phyloP scores from a whole-genome alignment of 108 stramenopile species.

The Schizochytrium sp. region DNA sequence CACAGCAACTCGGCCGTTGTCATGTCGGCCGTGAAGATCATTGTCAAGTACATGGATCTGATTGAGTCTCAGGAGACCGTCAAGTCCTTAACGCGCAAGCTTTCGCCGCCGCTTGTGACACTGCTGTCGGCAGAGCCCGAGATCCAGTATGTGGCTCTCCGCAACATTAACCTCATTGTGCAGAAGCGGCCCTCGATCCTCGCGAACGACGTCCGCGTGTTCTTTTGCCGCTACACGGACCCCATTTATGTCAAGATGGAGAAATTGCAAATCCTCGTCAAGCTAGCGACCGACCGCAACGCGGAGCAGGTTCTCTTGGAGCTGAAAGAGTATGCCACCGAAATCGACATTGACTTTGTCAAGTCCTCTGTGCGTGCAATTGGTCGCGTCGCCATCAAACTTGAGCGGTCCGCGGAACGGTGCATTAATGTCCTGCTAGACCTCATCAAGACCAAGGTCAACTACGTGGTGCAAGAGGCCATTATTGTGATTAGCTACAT shows the following conservation, averaged over 20 bases:
- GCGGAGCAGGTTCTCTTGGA: conserved; percentile 87
- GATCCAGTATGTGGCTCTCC: conserved; percentile 95
- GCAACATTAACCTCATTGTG: conserved; percentile 98
- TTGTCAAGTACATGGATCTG: conserved; percentile 85
- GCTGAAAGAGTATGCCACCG: conserved; percentile 95
- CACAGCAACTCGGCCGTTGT: conserved; percentile 98
- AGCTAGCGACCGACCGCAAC: conserved; percentile 84
- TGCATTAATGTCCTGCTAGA: conserved; percentile 96
- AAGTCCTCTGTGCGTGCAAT: conserved; percentile 93
- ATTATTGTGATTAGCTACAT: conserved; percentile 99
- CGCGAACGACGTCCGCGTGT: conserved; percentile 96
- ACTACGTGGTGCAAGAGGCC: conserved; percentile 96
- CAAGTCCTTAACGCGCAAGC: conserved; percentile 74
- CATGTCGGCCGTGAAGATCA: conserved; percentile 96
- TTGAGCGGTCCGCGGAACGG: conserved; percentile 92
- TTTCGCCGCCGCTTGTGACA: conserved; percentile 97
- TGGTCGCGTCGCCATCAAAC: conserved; percentile 94
- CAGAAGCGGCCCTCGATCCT: conserved; percentile 87
- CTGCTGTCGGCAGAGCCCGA: conserved; percentile 87
- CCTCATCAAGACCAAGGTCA: conserved; percentile 96
- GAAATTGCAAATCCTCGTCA: conserved; percentile 98
- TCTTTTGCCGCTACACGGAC: conserved; percentile 99
- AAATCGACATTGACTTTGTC: conserved; percentile 98
- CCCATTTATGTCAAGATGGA: conserved; percentile 99
- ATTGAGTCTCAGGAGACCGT: conserved; percentile 70